Conservation (phyloP, 257 asterid species). For the Nicotiana otophora region DNA sequence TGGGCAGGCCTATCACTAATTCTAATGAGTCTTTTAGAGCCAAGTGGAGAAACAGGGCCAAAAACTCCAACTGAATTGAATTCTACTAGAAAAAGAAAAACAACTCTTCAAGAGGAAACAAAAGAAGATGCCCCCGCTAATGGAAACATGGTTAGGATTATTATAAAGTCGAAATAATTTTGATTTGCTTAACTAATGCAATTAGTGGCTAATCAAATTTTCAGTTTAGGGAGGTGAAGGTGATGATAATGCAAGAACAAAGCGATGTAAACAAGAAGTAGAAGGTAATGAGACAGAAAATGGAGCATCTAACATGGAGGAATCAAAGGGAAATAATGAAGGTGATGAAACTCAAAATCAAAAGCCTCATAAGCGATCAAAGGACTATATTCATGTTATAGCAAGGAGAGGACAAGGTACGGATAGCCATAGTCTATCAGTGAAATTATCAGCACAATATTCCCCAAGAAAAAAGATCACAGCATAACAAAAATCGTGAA, state of each 20-base stretch:
- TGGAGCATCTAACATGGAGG: constrained; percentile 15
- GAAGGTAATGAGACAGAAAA: constrained; percentile 17
- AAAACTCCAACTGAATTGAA: constrained; percentile 41
- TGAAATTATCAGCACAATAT: too few species aligned
- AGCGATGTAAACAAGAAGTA: constrained; percentile 20
- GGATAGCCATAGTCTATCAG: constrained; percentile 70
- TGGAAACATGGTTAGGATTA: constrained; percentile 30
- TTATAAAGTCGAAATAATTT: too few species aligned
- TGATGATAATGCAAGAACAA: constrained; percentile 19
- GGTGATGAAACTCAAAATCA: constrained; percentile 20
- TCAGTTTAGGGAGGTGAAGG: constrained; percentile 17
- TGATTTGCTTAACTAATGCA: background rate
- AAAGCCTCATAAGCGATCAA: constrained; percentile 65
- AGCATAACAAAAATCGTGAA: too few species aligned
- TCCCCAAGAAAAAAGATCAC: too few species aligned
- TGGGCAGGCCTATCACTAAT: constrained; percentile 20
- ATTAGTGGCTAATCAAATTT: background rate
- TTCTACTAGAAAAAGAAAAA: constrained; percentile 67
- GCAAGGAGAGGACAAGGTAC: constrained; percentile 98
- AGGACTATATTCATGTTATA: constrained; percentile 94
- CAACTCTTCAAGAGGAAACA: constrained; percentile 20
- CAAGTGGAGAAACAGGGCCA: constrained; percentile 47
- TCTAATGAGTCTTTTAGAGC: constrained; percentile 45
- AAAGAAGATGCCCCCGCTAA: constrained; percentile 39
- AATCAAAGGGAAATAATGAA: constrained; percentile 24